Evolutionary conservation across 2,329 filamentous ascomycete species (phyloP).

Genomic region (Cryphonectria nitschkei): DNA sequence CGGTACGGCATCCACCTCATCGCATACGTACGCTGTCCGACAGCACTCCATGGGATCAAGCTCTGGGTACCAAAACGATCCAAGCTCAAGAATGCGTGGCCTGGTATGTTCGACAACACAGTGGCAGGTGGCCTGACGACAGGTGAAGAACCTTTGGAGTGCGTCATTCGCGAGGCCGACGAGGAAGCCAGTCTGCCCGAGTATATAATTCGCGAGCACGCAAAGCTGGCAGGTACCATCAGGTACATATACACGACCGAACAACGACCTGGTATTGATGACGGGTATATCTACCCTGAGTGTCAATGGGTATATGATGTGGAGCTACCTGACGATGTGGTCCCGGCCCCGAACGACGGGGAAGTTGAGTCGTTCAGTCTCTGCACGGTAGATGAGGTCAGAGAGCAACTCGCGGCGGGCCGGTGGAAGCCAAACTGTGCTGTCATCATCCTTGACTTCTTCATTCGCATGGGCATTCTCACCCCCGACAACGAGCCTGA

Average conservation of each 20-base stretch:
- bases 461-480: conserved; percentile 81
- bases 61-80: conserved; percentile 86
- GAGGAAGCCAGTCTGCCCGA: conserved; percentile 87
- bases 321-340: conserved; percentile 69
- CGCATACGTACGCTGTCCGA: conserved; percentile 62
- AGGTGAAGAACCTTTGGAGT: conserved; percentile 79
- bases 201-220: conserved; percentile 64
- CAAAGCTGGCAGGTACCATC: conserved; percentile 68
- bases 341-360: conserved; percentile 78
- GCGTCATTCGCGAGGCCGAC: conserved; percentile 80
- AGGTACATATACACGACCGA: conserved; percentile 86
- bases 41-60: conserved; percentile 60
- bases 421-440: conserved; percentile 95
- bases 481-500: conserved; percentile 78
- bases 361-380: conserved; percentile 88
- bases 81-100: conserved; percentile 80
- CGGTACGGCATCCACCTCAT: conserved; percentile 84
- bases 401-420: conserved; percentile 68
- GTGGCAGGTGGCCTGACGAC: conserved; percentile 84
- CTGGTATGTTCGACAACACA: conserved; percentile 92
- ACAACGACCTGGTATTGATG: conserved; percentile 76
- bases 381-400: conserved; percentile 76
- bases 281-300: conserved; percentile 84
- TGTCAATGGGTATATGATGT: conserved; percentile 91
- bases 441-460: conserved; percentile 83